Percentiles rank a stretch among this genome's conserved stretches.
These are phyloP conservation scores for Rhizopogon vinicolor DNA, from an alignment of 768 basidiomycete genomes.

Conservation along the genomic window DNA sequence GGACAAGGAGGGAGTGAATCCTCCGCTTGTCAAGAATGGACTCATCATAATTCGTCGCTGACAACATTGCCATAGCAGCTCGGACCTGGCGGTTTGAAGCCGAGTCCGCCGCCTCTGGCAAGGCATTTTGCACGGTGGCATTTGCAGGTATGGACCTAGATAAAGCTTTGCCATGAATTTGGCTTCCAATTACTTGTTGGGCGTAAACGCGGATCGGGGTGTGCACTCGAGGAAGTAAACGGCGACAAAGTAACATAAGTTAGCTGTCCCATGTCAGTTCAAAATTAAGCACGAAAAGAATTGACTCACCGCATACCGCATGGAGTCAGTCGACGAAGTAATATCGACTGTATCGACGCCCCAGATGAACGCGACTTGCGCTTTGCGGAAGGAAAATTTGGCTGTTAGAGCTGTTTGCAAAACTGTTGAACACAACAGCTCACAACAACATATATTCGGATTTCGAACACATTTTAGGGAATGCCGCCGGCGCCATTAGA, in stretches of 20 bases:
- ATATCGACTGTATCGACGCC: constrained; percentile 22
- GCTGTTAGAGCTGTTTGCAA: background rate
- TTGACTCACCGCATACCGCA: constrained; percentile 56
- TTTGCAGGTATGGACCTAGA: constrained; percentile 7
- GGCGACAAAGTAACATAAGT: constrained; percentile 78
- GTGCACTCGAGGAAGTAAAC: constrained; percentile 46
- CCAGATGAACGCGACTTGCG: constrained; percentile 22
- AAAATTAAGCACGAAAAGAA: background rate
- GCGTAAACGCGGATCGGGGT: constrained; percentile 24
- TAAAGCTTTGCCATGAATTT: constrained; percentile 12
- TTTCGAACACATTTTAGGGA: background rate
- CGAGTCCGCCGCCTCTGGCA: constrained; percentile 5
- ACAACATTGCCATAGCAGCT: constrained; percentile 23
- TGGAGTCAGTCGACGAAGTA: constrained; percentile 23
- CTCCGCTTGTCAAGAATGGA: constrained; percentile 17
- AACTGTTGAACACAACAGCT: too few species aligned
- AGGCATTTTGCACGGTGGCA: constrained; percentile 9
- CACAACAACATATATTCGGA: too few species aligned
- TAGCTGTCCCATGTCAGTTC: constrained; percentile 36
- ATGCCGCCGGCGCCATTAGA: too few species aligned
- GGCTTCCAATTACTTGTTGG: constrained; percentile 16
- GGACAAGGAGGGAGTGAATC: constrained; percentile 17
- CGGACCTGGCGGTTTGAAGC: constrained; percentile 13
- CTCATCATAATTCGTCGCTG: constrained; percentile 14
- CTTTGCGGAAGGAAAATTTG: constrained; percentile 23